Evolutionary conservation across 164 flowering plant genomes (phyloP).

Genomic region (Stephania japonica): DNA sequence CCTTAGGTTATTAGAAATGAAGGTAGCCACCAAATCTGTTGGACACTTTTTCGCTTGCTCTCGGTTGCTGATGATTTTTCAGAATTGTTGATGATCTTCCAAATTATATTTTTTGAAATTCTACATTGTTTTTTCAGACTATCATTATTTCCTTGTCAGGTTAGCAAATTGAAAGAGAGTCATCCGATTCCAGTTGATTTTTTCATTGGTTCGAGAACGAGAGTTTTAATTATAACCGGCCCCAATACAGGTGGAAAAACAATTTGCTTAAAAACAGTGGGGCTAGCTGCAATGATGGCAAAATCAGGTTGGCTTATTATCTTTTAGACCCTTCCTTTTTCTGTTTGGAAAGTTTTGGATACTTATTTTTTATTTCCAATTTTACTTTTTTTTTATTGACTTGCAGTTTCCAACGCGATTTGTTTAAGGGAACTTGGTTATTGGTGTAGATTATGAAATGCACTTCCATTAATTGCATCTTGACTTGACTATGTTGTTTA

Average conservation of each 20-base stretch:
- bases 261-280: conserved; percentile 81
- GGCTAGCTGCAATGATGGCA: conserved; percentile 94
- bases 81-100: background rate
- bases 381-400: background rate
- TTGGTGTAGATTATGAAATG: background rate
- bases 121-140: conserved; percentile 1
- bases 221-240: conserved; percentile 82
- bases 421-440: background rate
- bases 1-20: conserved; percentile 38
- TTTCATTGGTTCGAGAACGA: conserved; percentile 46
- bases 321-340: conserved; percentile 4
- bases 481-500: background rate
- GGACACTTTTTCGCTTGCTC: background rate
- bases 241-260: conserved; percentile 99
- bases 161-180: conserved; percentile 43
- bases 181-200: conserved; percentile 83
- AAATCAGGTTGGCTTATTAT: conserved; percentile 57
- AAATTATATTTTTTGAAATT: background rate
- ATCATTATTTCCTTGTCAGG: conserved; percentile 34
- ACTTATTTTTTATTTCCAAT: background rate
- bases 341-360: background rate
- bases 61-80: background rate
- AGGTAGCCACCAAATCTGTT: conserved; percentile 25
- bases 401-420: background rate
- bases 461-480: background rate